Evolutionary conservation across 306 rosid species (phyloP).

Genomic region (Cucurbita ficifolia): DNA sequence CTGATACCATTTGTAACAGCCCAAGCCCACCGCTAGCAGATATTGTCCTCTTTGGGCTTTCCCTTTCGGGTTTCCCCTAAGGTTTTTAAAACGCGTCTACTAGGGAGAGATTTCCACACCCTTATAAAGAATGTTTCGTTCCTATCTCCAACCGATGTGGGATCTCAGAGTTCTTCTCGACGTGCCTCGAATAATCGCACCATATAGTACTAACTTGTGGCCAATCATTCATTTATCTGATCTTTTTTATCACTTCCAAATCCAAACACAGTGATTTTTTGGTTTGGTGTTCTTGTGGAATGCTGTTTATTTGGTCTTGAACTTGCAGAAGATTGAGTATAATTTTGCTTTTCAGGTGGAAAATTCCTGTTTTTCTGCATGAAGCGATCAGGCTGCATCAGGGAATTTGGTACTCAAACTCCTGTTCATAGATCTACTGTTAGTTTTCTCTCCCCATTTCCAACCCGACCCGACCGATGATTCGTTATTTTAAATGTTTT

Average conservation of each 20-base stretch:
- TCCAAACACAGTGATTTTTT: background rate
- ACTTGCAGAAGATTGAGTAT: background rate
- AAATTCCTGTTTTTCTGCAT: background rate
- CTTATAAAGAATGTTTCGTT: too few relatives aligned
- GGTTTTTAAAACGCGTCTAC: too few relatives aligned
- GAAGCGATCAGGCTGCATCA: background rate
- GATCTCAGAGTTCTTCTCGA: too few relatives aligned
- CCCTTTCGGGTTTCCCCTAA: too few relatives aligned
- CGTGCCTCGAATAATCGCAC: background rate
- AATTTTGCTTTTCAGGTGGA: background rate
- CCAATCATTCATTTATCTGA: background rate
- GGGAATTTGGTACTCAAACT: background rate
- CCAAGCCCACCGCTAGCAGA: too few relatives aligned
- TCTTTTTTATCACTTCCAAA: background rate
- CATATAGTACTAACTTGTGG: background rate
- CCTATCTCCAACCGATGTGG: too few relatives aligned
- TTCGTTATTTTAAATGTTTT: background rate
- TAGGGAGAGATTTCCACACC: too few relatives aligned
- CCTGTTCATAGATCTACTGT: background rate
- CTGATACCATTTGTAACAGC: too few relatives aligned
- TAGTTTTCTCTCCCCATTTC: background rate
- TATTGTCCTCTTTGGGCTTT: too few relatives aligned
- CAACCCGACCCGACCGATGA: background rate
- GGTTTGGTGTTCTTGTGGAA: background rate
- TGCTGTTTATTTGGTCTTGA: background rate